phyloP scores from a whole-genome alignment of 2,329 filamentous ascomycete genomes.

The Colletotrichum salicis region DNA sequence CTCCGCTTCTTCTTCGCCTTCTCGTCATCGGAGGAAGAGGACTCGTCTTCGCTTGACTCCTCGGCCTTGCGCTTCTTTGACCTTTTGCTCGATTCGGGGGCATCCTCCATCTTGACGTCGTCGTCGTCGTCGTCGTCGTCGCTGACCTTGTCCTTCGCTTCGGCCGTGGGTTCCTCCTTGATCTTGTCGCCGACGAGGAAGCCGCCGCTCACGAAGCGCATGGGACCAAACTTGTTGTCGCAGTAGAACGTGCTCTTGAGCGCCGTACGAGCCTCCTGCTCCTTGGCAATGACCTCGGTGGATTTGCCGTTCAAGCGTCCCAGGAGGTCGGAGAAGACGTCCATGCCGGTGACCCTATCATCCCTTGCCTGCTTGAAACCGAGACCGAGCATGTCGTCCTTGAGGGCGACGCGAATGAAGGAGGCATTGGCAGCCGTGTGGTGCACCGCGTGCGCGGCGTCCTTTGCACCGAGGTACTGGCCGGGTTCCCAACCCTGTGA shows the following conservation, averaged over 20 bases:
- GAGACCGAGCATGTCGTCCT: conserved; percentile 91
- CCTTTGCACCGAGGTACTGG: conserved; percentile 79
- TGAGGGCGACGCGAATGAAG: conserved; percentile 85
- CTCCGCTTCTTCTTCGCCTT: conserved; percentile 51
- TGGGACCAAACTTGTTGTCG: conserved; percentile 78
- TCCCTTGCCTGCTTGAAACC: conserved; percentile 82
- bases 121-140: conserved; percentile 38
- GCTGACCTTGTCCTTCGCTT: conserved; percentile 38
- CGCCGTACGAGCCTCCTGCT: conserved; percentile 75
- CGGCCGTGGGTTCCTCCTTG: conserved; percentile 53
- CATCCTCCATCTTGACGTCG: conserved; percentile 37
- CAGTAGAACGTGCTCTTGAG: conserved; percentile 79
- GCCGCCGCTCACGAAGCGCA: conserved; percentile 90
- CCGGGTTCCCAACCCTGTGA: conserved; percentile 93
- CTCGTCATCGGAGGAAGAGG: conserved; percentile 43
- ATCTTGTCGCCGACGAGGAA: conserved; percentile 70
- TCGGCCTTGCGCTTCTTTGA: conserved; percentile 62
- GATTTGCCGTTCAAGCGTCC: conserved; percentile 90
- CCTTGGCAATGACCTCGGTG: conserved; percentile 76
- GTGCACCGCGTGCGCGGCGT: conserved; percentile 78
- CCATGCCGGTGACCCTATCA: conserved; percentile 84
- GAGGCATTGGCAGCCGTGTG: conserved; percentile 85
- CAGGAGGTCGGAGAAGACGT: conserved; percentile 86
- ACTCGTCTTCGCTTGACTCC: conserved; percentile 44
- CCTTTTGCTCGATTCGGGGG: conserved; percentile 52